Percentiles rank a stretch among this genome's conserved stretches.
These are phyloP conservation scores for Sporopachydermia quercuum DNA, from an alignment of 805 yeast species.

Conservation along the genomic window DNA sequence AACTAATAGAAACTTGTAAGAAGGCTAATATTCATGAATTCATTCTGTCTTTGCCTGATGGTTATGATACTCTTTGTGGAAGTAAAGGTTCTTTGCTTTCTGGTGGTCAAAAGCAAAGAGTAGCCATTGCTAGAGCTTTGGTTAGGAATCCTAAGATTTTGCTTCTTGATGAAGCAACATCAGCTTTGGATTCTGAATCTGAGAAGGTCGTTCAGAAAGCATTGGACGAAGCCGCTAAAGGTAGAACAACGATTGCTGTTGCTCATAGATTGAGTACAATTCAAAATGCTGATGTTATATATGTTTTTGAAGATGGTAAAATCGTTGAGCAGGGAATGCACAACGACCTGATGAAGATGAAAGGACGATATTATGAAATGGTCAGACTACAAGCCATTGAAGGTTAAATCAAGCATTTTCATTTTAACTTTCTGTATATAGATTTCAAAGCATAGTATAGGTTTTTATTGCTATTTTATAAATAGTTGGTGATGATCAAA, in stretches of 20 bases:
- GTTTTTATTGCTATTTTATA: too few species aligned
- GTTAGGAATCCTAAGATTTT: slow-evolving; percentile 50
- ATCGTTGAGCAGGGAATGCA: slow-evolving; percentile 48
- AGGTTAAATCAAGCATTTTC: slow-evolving; percentile 6
- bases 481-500: too few species aligned
- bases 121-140: slow-evolving; percentile 63
- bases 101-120: slow-evolving; percentile 68
- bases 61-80: slow-evolving; percentile 43
- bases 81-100: slow-evolving; percentile 43
- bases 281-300: slow-evolving; percentile 43
- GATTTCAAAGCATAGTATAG: too few species aligned
- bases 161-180: slow-evolving; percentile 56
- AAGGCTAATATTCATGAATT: slow-evolving; percentile 48
- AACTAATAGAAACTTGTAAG: slow-evolving; percentile 28
- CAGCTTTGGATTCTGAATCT: slow-evolving; percentile 53
- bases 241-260: slow-evolving; percentile 71
- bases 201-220: slow-evolving; percentile 67
- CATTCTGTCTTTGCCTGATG: slow-evolving; percentile 39
- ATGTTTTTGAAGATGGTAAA: slow-evolving; percentile 44
- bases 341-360: slow-evolving; percentile 26
- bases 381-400: slow-evolving; percentile 24
- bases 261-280: slow-evolving; percentile 74
- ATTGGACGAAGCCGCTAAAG: slow-evolving; percentile 45
- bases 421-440: too few species aligned
- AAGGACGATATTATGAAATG: slow-evolving; percentile 24